phyloP scores from a whole-genome alignment of 768 basidiomycete genomes.

The Collybiopsis luxurians region DNA sequence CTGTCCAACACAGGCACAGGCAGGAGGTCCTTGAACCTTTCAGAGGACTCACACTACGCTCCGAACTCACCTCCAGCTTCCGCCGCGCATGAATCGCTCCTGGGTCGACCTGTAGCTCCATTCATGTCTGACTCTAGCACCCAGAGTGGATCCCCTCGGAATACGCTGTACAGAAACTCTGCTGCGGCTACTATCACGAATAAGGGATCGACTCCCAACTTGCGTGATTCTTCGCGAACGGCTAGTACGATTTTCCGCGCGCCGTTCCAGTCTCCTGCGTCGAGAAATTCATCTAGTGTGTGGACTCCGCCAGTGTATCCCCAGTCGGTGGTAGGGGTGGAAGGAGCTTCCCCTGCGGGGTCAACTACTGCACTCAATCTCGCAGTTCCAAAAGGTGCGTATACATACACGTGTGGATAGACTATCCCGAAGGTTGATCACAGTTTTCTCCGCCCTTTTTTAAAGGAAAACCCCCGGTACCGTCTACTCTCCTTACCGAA shows the following conservation, averaged over 20 bases:
- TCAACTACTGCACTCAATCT: conserved; percentile 28
- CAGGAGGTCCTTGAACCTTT: not conserved
- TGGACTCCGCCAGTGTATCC: conserved; percentile 59
- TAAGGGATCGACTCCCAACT: not conserved
- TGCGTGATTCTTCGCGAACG: conserved; percentile 29
- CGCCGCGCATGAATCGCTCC: not conserved
- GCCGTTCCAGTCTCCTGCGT: conserved; percentile 69
- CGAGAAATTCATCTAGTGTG: conserved; percentile 56
- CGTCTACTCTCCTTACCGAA: conserved; percentile 47
- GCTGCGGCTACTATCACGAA: not conserved
- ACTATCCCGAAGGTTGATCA: too few species aligned
- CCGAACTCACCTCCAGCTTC: not conserved
- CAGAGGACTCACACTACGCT: not conserved
- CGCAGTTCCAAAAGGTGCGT: conserved; percentile 10
- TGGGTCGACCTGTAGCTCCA: conserved; percentile 33
- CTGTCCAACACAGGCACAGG: not conserved
- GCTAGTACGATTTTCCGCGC: conserved; percentile 56
- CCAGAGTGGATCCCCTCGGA: conserved; percentile 26
- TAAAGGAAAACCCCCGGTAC: conserved; percentile 35
- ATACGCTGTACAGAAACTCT: conserved; percentile 23
- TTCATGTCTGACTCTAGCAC: conserved; percentile 26
- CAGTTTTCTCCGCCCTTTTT: too few species aligned
- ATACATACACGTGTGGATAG: too few species aligned
- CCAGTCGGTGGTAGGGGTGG: conserved; percentile 17
- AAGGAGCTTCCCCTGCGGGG: conserved; percentile 17